Conservation (phyloP, 495 filamentous ascomycete genomes). For the Mytilinidion resinicola region DNA sequence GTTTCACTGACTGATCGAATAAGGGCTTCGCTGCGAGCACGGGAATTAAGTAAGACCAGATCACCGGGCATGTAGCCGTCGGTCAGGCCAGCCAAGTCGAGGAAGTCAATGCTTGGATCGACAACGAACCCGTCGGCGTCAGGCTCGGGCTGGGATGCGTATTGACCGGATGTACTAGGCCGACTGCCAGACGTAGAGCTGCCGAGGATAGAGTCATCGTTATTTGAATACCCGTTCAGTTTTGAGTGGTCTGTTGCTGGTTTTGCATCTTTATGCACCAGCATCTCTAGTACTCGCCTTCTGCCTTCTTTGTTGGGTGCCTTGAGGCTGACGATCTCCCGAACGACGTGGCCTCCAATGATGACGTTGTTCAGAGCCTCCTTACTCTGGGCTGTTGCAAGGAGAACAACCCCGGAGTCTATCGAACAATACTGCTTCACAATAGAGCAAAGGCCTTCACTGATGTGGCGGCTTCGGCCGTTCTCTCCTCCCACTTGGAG, state of each 20-base stretch:
- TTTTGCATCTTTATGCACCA: conserved; percentile 38
- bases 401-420: conserved; percentile 72
- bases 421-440: conserved; percentile 70
- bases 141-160: not conserved
- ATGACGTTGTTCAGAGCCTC: conserved; percentile 49
- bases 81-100: conserved; percentile 85
- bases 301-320: conserved; percentile 91
- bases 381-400: conserved; percentile 89
- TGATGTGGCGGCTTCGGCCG: conserved; percentile 81
- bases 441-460: conserved; percentile 77
- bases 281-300: conserved; percentile 69
- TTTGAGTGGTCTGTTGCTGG: conserved; percentile 39
- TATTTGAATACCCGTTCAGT: conserved; percentile 28
- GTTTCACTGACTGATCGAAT: conserved; percentile 57
- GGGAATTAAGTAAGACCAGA: conserved; percentile 73
- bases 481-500: conserved; percentile 88
- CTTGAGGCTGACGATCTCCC: conserved; percentile 58
- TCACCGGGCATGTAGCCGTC: conserved; percentile 98
- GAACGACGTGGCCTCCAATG: conserved; percentile 36
- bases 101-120: conserved; percentile 73
- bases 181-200: conserved; percentile 43
- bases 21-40: conserved; percentile 84
- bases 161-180: conserved; percentile 44
- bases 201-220: conserved; percentile 15
- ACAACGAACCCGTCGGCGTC: conserved; percentile 52